phyloP scores from a whole-genome alignment of 345 rosid species.

The Crucihimalaya himalaica region DNA sequence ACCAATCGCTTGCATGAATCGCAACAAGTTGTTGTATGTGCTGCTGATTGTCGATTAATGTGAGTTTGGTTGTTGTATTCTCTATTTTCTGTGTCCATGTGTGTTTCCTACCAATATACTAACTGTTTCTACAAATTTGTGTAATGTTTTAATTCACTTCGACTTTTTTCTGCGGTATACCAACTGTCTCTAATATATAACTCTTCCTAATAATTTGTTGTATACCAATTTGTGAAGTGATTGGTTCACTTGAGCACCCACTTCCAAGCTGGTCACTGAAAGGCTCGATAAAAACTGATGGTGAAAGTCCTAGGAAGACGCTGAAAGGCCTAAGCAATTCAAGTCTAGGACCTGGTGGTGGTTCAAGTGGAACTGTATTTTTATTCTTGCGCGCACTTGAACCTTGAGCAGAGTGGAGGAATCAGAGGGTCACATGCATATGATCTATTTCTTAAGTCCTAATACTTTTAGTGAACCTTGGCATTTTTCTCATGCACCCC shows the following conservation, averaged over 20 bases:
- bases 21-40: no score
- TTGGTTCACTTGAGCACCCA: slow-evolving; percentile 91
- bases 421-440: slow-evolving; percentile 81
- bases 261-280: slow-evolving; percentile 70
- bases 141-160: not conserved
- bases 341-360: slow-evolving; percentile 77
- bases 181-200: not conserved
- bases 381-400: slow-evolving; percentile 57
- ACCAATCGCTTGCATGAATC: no score
- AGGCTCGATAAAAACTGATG: slow-evolving; percentile 82
- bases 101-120: not conserved
- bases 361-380: slow-evolving; percentile 92
- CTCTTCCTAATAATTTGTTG: slow-evolving; percentile 10
- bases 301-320: slow-evolving; percentile 69
- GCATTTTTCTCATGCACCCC: no score
- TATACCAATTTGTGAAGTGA: slow-evolving; percentile 58
- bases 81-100: no score
- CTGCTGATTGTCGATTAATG: no score
- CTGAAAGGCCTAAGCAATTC: slow-evolving; percentile 44
- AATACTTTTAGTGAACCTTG: no score
- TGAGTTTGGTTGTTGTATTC: no score
- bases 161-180: slow-evolving; percentile 4
- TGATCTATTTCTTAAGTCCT: no score
- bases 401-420: slow-evolving; percentile 67
- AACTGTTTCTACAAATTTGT: slow-evolving; percentile 2